A percentile compares a stretch with the other conserved stretches of the same genome.
Evolutionary conservation across 495 filamentous ascomycete species (phyloP).

Genomic region (Lindgomyces ingoldianus): DNA sequence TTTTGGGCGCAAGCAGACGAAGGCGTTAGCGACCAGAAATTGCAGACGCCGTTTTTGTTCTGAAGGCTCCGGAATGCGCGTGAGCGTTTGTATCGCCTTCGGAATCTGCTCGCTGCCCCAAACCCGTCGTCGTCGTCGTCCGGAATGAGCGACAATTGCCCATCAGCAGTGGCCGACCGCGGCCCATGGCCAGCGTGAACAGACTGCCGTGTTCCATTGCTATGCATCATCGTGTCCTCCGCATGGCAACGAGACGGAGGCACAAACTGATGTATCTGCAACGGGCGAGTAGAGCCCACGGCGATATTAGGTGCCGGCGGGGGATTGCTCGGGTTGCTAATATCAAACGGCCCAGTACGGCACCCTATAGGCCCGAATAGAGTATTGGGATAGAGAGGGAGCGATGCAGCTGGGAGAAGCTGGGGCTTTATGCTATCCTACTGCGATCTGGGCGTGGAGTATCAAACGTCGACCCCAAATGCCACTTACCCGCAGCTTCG

Average conservation of each 20-base stretch:
- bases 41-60: neutral
- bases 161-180: neutral
- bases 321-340: neutral
- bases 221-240: constrained; percentile 28
- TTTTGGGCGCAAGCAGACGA: neutral
- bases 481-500: too few relatives aligned
- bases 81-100: constrained; percentile 9
- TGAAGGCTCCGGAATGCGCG: constrained; percentile 20
- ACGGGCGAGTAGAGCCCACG: too few relatives aligned
- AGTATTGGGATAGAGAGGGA: too few relatives aligned
- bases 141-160: constrained; percentile 19
- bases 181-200: constrained; percentile 9
- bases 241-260: constrained; percentile 19
- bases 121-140: constrained; percentile 6
- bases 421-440: too few relatives aligned
- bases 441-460: too few relatives aligned
- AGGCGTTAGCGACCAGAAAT: neutral
- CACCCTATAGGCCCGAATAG: too few relatives aligned
- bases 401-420: too few relatives aligned
- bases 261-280: too few relatives aligned
- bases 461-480: too few relatives aligned
- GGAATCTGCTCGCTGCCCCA: constrained; percentile 34
- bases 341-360: neutral
- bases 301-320: constrained; percentile 8
- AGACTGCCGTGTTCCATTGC: constrained; percentile 18